Conservation (phyloP, 2,329 filamentous ascomycete genomes). For the Chaetothyriales sp. region DNA sequence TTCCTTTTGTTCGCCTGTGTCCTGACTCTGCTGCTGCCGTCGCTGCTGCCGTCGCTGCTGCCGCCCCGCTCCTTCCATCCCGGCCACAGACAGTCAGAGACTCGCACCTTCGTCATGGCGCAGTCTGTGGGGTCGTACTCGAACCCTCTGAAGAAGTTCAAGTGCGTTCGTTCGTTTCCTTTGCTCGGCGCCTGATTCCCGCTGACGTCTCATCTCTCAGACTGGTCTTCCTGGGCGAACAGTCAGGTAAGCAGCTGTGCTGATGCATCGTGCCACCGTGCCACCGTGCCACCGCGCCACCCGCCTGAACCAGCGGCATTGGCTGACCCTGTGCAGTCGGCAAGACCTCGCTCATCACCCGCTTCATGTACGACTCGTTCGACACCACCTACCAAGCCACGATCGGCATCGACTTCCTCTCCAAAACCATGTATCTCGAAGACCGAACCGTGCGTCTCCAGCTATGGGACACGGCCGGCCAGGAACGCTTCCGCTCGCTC, state of each 20-base stretch:
- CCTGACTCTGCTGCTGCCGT: background rate
- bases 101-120: constrained; percentile 53
- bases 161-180: constrained; percentile 44
- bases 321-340: constrained; percentile 50
- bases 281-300: constrained; percentile 4
- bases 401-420: constrained; percentile 97
- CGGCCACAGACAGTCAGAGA: background rate
- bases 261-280: background rate
- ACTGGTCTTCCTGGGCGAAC: constrained; percentile 93
- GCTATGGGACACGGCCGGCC: constrained; percentile 95
- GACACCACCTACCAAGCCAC: constrained; percentile 99
- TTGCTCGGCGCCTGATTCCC: background rate
- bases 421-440: constrained; percentile 99
- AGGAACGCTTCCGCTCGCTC: constrained; percentile 90
- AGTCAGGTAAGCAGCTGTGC: constrained; percentile 68
- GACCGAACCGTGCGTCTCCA: constrained; percentile 95
- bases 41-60: background rate
- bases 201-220: constrained; percentile 33
- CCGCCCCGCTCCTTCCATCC: background rate
- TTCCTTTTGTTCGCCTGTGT: background rate
- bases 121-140: constrained; percentile 78
- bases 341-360: constrained; percentile 95
- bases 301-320: constrained; percentile 5
- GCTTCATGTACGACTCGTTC: constrained; percentile 99
- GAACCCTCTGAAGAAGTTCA: constrained; percentile 99